phyloP scores from a whole-genome alignment of 192 early-diverging fungal species.

The Backusella psychrophila region DNA sequence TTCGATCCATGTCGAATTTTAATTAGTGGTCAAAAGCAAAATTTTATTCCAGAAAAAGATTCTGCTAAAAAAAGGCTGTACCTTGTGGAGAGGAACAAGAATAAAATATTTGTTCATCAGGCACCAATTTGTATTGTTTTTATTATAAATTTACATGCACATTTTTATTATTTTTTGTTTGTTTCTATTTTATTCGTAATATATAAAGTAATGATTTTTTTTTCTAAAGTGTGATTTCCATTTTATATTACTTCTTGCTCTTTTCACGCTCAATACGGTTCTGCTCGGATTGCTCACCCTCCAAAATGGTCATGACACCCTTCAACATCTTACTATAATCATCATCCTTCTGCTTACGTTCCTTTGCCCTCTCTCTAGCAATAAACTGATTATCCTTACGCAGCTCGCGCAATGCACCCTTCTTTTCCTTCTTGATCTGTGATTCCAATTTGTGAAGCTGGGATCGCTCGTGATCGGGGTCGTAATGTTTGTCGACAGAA shows the following conservation, averaged over 20 bases:
- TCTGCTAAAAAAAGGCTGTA: neutral
- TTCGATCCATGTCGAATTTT: too few species aligned
- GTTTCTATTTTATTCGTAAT: neutral
- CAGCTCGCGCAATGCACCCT: conserved; percentile 93
- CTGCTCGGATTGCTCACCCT: conserved; percentile 79
- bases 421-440: conserved; percentile 90
- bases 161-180: neutral
- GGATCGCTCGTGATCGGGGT: conserved; percentile 74
- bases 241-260: conserved; percentile 32
- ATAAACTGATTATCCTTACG: conserved; percentile 93
- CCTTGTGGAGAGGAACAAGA: too few species aligned
- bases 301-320: conserved; percentile 81
- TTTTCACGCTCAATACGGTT: conserved; percentile 66
- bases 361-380: conserved; percentile 64
- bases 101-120: neutral
- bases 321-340: conserved; percentile 91
- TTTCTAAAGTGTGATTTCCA: neutral
- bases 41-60: neutral
- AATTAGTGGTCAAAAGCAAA: neutral
- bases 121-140: neutral
- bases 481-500: conserved; percentile 82
- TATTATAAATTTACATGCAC: neutral
- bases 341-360: conserved; percentile 74
- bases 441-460: conserved; percentile 73
- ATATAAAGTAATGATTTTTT: neutral